A percentile compares a stretch with the other conserved stretches of the same genome.
Evolutionary conservation across 768 basidiomycete genomes (phyloP).

Genomic region (Galerina marginata): DNA sequence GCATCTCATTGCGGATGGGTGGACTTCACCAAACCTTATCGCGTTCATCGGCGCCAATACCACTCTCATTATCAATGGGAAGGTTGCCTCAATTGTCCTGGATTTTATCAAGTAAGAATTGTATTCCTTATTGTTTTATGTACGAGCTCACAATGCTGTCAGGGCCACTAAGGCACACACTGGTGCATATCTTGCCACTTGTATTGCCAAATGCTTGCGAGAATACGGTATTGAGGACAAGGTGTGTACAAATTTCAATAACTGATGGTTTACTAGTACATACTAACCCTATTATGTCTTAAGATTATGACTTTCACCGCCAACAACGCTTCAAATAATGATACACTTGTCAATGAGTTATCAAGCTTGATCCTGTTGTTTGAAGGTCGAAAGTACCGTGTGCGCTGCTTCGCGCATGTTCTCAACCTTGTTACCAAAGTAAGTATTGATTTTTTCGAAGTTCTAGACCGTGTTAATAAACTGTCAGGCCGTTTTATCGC

Average conservation of each 20-base stretch:
- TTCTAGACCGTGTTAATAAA: not conserved
- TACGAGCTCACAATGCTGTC: not conserved
- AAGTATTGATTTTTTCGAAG: not conserved
- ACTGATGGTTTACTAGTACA: too few relatives aligned
- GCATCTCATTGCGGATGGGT: constrained; percentile 29
- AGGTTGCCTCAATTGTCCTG: constrained; percentile 13
- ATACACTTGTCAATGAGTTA: constrained; percentile 25
- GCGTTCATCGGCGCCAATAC: constrained; percentile 27
- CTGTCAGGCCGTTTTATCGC: not conserved
- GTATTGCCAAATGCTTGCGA: not conserved
- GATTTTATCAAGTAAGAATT: constrained; percentile 20
- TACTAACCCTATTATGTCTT: too few relatives aligned
- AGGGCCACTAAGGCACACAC: constrained; percentile 17
- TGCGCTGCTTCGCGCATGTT: constrained; percentile 34
- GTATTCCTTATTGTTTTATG: not conserved
- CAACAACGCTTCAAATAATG: constrained; percentile 31
- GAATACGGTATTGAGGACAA: constrained; percentile 34
- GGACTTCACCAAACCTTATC: constrained; percentile 33
- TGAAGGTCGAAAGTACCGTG: constrained; percentile 16
- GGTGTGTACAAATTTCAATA: too few relatives aligned
- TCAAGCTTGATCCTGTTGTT: constrained; percentile 18
- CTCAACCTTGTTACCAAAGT: constrained; percentile 36
- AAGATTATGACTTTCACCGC: constrained; percentile 23
- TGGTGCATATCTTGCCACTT: constrained; percentile 1
- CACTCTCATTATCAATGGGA: constrained; percentile 25